Evolutionary conservation across 163 green algal genomes (phyloP).

Genomic region (Picocystis sp.): DNA sequence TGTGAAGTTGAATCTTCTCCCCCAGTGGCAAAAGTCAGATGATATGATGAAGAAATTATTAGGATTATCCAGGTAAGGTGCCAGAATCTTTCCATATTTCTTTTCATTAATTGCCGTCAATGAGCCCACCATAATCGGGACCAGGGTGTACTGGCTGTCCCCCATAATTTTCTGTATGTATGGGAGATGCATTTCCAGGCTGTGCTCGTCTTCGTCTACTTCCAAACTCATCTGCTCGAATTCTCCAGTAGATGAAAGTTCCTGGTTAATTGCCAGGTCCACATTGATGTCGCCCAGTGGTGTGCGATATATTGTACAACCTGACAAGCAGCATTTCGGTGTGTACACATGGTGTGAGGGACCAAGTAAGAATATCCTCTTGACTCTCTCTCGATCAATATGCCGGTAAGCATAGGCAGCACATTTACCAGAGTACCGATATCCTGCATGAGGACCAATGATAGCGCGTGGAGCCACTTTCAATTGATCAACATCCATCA

Average conservation of each 20-base stretch:
- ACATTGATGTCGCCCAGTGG: conserved; percentile 54
- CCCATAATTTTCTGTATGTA: conserved; percentile 58
- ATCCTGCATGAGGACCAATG: conserved; percentile 51
- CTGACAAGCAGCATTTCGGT: conserved; percentile 51
- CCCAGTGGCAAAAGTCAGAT: conserved; percentile 96
- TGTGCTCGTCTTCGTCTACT: conserved; percentile 86
- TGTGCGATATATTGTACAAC: conserved; percentile 43
- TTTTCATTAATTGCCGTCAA: conserved; percentile 50
- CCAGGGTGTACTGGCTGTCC: conserved; percentile 38
- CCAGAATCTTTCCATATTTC: conserved; percentile 59
- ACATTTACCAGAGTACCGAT: conserved; percentile 71
- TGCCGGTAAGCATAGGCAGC: conserved; percentile 72
- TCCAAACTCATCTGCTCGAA: conserved; percentile 59
- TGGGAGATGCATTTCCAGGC: conserved; percentile 82
- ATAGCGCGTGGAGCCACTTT: background rate
- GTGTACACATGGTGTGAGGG: conserved; percentile 76
- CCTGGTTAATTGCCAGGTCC: conserved; percentile 37
- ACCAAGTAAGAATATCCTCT: conserved; percentile 76
- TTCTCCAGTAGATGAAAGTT: conserved; percentile 47
- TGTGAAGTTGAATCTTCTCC: conserved; percentile 67
- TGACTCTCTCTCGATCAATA: conserved; percentile 52
- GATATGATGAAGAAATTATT: conserved; percentile 79
- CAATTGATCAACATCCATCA: too few species aligned
- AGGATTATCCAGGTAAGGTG: conserved; percentile 58
- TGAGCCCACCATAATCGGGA: conserved; percentile 87